These are phyloP conservation scores for Tephrocybe rancida DNA, from an alignment of 768 basidiomycete genomes.

Conservation along the genomic window DNA sequence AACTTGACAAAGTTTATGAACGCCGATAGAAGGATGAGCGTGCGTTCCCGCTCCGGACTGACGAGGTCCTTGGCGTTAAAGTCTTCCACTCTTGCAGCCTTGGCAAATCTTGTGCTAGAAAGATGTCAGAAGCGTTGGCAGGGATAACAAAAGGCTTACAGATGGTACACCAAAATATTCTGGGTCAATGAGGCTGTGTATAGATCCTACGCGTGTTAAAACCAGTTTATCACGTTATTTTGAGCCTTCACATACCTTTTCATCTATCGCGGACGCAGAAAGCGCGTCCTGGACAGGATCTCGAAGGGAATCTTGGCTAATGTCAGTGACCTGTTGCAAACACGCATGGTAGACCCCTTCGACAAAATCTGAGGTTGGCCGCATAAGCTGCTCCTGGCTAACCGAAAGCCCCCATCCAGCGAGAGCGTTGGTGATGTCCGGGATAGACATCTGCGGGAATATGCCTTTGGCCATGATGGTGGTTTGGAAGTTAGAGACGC, in stretches of 20 bases:
- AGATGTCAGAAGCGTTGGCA: conserved; percentile 2
- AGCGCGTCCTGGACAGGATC: conserved; percentile 61
- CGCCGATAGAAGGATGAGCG: conserved; percentile 75
- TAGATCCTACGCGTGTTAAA: conserved; percentile 53
- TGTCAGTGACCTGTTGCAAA: conserved; percentile 69
- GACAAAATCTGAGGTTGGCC: conserved; percentile 73
- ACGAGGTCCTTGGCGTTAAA: conserved; percentile 78
- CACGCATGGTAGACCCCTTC: conserved; percentile 70
- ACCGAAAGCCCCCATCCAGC: conserved; percentile 70
- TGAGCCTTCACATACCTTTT: conserved; percentile 45
- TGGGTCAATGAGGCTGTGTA: conserved; percentile 59
- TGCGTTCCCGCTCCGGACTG: conserved; percentile 74
- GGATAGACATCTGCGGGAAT: conserved; percentile 65
- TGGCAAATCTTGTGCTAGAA: conserved; percentile 66
- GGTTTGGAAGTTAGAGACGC: conserved; percentile 19
- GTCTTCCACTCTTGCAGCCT: conserved; percentile 72
- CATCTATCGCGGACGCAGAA: conserved; percentile 48
- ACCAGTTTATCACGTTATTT: background rate
- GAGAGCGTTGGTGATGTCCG: conserved; percentile 68
- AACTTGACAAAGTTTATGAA: conserved; percentile 96
- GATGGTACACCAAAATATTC: conserved; percentile 69
- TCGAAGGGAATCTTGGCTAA: conserved; percentile 59
- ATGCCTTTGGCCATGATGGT: conserved; percentile 51
- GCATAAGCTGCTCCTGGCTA: conserved; percentile 65
- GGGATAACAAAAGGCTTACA: conserved; percentile 43